Conservation (phyloP, 1,284 basidiomycete species). For the Cystobasidiaceae sp. region DNA sequence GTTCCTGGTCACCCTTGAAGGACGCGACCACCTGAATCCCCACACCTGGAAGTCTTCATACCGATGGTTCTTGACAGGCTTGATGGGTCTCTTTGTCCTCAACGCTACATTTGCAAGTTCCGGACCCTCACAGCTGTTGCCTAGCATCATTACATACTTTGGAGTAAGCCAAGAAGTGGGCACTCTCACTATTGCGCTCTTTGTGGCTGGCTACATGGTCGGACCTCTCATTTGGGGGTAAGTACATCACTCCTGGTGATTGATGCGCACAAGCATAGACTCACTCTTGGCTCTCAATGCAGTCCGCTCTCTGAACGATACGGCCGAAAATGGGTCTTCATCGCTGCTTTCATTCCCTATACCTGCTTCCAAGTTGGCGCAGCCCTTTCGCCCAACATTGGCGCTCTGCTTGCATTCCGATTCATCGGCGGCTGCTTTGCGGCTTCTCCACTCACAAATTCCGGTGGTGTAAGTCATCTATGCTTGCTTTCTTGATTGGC, state of each 20-base stretch:
- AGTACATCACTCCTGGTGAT: not conserved
- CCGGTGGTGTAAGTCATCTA: constrained; percentile 34
- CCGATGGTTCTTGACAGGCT: constrained; percentile 60
- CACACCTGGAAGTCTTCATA: constrained; percentile 57
- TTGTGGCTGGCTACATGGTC: constrained; percentile 48
- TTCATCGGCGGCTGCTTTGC: constrained; percentile 56
- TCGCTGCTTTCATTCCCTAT: constrained; percentile 50
- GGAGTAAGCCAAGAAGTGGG: constrained; percentile 4
- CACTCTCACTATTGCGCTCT: constrained; percentile 60
- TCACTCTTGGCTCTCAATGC: constrained; percentile 37
- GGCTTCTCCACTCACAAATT: constrained; percentile 50
- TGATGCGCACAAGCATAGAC: not conserved
- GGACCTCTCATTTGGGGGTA: not conserved
- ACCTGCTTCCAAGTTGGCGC: constrained; percentile 58
- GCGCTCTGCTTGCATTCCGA: constrained; percentile 61
- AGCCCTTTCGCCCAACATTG: constrained; percentile 59
- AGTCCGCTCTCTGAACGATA: not conserved
- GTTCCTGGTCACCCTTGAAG: constrained; percentile 49
- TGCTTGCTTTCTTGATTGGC: not conserved
- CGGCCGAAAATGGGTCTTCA: constrained; percentile 24
- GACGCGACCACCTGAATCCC: constrained; percentile 50
- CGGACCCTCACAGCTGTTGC: constrained; percentile 38
- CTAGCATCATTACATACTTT: not conserved
- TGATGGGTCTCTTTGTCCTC: constrained; percentile 59
- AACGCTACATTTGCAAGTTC: constrained; percentile 55